phyloP scores from a whole-genome alignment of 495 filamentous ascomycete species.

The Hypoxylon intermedium region DNA sequence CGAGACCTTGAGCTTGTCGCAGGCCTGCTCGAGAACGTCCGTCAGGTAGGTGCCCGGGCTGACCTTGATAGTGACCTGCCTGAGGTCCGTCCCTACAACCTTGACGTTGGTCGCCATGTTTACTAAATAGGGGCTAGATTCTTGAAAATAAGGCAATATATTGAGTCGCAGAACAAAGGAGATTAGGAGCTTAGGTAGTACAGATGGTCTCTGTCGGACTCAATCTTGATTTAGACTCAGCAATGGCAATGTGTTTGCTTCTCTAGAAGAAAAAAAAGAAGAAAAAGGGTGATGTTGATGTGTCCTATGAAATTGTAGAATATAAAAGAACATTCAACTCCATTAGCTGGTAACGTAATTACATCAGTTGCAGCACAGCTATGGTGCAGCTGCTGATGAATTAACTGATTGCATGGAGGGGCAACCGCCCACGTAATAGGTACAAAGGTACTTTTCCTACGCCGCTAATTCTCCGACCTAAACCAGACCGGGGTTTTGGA shows the following conservation, averaged over 20 bases:
- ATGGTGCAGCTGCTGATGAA: slow-evolving; percentile 23
- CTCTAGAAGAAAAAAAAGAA: too few species aligned
- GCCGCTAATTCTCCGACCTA: slow-evolving; percentile 17
- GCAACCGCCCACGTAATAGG: slow-evolving; percentile 1
- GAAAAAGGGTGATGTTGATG: neutral
- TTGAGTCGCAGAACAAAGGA: too few species aligned
- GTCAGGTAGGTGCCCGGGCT: slow-evolving; percentile 78
- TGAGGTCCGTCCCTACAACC: slow-evolving; percentile 78
- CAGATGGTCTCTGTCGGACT: too few species aligned
- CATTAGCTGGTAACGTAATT: too few species aligned
- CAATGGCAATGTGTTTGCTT: too few species aligned
- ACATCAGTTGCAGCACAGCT: slow-evolving; percentile 17
- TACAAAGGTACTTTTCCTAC: neutral
- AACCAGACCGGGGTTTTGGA: neutral
- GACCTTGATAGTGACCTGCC: slow-evolving; percentile 80
- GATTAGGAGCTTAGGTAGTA: too few species aligned
- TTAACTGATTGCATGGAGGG: slow-evolving; percentile 29
- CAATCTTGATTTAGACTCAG: too few species aligned
- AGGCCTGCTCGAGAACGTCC: slow-evolving; percentile 87
- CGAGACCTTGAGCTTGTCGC: slow-evolving; percentile 74
- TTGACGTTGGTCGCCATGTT: slow-evolving; percentile 90
- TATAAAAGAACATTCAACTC: slow-evolving; percentile 32
- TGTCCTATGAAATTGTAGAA: slow-evolving; percentile 16
- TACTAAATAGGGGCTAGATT: too few species aligned
- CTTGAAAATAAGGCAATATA: neutral